phyloP scores from a whole-genome alignment of 1,284 basidiomycete species.

The Sparassis latifolia region DNA sequence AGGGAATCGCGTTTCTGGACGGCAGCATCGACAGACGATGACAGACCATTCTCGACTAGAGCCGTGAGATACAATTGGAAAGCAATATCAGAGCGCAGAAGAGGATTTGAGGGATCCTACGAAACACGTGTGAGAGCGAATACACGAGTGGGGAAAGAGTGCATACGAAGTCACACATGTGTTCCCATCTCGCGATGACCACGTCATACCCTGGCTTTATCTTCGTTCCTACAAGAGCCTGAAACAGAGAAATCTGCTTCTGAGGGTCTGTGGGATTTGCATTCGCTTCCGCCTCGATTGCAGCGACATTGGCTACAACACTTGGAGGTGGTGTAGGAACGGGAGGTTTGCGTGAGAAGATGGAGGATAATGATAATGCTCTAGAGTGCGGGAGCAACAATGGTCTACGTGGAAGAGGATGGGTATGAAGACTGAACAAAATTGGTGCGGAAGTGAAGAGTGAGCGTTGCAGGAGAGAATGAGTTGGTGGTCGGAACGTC shows the following conservation, averaged over 20 bases:
- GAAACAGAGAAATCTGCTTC: slow-evolving; percentile 66
- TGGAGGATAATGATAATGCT: slow-evolving; percentile 42
- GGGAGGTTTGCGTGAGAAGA: slow-evolving; percentile 42
- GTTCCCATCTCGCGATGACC: slow-evolving; percentile 72
- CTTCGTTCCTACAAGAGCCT: slow-evolving; percentile 56
- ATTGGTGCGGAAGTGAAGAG: slow-evolving; percentile 17
- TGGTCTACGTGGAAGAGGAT: slow-evolving; percentile 3
- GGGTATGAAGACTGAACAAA: slow-evolving; percentile 2
- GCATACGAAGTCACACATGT: slow-evolving; percentile 75
- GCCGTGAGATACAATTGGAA: slow-evolving; percentile 68
- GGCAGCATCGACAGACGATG: slow-evolving; percentile 53
- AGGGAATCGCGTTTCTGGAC: slow-evolving; percentile 62
- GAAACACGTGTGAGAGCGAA: slow-evolving; percentile 2
- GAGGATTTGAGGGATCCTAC: slow-evolving; percentile 59
- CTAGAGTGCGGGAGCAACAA: slow-evolving; percentile 10
- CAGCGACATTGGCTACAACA: slow-evolving; percentile 59
- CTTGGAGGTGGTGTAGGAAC: slow-evolving; percentile 51
- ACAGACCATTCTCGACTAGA: slow-evolving; percentile 54
- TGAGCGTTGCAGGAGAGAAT: slow-evolving; percentile 20
- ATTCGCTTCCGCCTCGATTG: slow-evolving; percentile 71
- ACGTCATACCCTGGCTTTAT: slow-evolving; percentile 63
- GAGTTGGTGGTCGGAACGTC: slow-evolving; percentile 9
- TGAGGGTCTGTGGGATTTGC: slow-evolving; percentile 57
- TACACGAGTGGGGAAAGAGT: not conserved
- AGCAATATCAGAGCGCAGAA: slow-evolving; percentile 60